Conservation (phyloP, 495 filamentous ascomycete genomes). For the Lasiosphaeria ovina region DNA sequence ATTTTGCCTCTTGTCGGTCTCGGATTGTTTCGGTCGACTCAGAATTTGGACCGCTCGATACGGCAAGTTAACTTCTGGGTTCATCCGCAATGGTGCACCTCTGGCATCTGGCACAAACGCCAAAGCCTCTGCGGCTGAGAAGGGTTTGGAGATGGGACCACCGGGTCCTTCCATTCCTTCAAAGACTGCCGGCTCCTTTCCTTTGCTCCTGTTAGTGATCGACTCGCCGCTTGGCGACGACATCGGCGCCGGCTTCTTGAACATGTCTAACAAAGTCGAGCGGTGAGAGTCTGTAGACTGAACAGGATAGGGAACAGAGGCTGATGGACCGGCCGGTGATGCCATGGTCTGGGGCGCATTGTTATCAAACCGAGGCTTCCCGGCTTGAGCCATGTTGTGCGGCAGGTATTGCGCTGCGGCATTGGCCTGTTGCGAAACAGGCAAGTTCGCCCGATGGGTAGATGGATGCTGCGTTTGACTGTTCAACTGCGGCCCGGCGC, state of each 20-base stretch:
- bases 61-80: constrained; percentile 41
- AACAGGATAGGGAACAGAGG: constrained; percentile 18
- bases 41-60: constrained; percentile 43
- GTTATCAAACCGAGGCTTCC: constrained; percentile 11
- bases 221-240: constrained; percentile 28
- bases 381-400: constrained; percentile 14
- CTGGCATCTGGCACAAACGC: constrained; percentile 28
- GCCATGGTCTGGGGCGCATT: constrained; percentile 1
- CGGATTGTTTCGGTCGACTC: constrained; percentile 33
- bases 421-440: constrained; percentile 14
- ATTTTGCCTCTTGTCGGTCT: constrained; percentile 14
- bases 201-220: constrained; percentile 14
- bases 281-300: constrained; percentile 45
- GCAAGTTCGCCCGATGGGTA: constrained; percentile 14
- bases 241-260: constrained; percentile 40
- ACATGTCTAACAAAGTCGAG: constrained; percentile 46
- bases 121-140: constrained; percentile 28
- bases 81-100: constrained; percentile 32
- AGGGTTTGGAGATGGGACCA: constrained; percentile 14
- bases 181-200: constrained; percentile 9
- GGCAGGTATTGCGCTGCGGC: constrained; percentile 25
- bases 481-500: constrained; percentile 10
- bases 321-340: constrained; percentile 4
- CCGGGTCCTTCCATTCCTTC: constrained; percentile 19
- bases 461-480: constrained; percentile 23